These are phyloP conservation scores for Geosiphon pyriformis DNA, from an alignment of 192 early-diverging fungal genomes.

Conservation along the genomic window DNA sequence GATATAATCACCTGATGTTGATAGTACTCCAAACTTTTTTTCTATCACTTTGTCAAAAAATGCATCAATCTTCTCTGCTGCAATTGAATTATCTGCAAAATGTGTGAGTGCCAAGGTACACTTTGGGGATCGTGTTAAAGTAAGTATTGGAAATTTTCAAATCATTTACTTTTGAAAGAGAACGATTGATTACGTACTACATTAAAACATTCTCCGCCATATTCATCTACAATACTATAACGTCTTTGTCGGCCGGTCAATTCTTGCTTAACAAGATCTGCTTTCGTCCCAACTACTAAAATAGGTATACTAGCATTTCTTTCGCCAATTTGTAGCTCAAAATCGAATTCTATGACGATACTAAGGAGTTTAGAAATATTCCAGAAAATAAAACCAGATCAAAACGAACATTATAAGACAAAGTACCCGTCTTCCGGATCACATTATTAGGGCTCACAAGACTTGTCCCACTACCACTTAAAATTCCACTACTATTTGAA, in stretches of 20 bases:
- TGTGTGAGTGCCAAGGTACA: slow-evolving; percentile 17
- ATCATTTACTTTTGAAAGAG: not conserved
- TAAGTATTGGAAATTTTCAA: no score
- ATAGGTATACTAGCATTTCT: slow-evolving; percentile 1
- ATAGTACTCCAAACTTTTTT: slow-evolving; percentile 10
- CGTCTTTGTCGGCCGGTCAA: slow-evolving; percentile 20
- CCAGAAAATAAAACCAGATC: not conserved
- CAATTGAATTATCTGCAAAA: slow-evolving; percentile 11
- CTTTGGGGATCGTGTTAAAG: not conserved
- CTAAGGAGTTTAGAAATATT: not conserved
- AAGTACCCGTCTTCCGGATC: not conserved
- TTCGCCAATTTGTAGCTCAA: slow-evolving; percentile 16
- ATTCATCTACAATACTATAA: slow-evolving; percentile 25
- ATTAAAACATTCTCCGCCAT: slow-evolving; percentile 22
- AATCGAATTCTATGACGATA: slow-evolving; percentile 6
- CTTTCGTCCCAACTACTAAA: slow-evolving; percentile 23
- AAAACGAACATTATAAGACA: not conserved
- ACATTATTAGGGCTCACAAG: not conserved
- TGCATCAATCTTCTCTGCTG: slow-evolving; percentile 13
- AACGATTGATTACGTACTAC: slow-evolving; percentile 5
- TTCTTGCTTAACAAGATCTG: slow-evolving; percentile 23
- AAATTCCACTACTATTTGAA: not conserved
- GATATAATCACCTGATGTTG: slow-evolving; percentile 3
- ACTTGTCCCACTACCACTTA: not conserved
- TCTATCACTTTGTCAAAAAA: slow-evolving; percentile 24